Evolutionary conservation across 306 rosid genomes (phyloP).

Genomic region (Erythrophleum fordii): DNA sequence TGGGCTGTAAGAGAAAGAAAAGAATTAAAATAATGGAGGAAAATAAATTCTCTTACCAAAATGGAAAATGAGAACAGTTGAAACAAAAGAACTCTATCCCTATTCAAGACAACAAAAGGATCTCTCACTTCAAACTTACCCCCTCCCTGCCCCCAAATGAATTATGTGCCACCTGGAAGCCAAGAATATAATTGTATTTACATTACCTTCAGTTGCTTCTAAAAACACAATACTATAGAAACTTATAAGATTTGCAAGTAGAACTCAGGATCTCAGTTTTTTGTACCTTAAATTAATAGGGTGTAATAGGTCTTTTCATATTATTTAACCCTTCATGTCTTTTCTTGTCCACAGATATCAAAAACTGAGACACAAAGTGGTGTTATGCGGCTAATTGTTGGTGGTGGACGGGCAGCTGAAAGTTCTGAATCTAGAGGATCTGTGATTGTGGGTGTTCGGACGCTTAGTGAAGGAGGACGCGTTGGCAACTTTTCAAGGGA

Average conservation of each 20-base stretch:
- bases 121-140: background rate
- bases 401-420: slow-evolving; percentile 98
- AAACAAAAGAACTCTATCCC: background rate
- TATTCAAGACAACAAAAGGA: background rate
- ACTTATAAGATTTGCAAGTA: slow-evolving; percentile 26
- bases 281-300: background rate
- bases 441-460: slow-evolving; percentile 98
- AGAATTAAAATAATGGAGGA: background rate
- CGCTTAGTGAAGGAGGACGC: slow-evolving; percentile 99
- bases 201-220: slow-evolving; percentile 10
- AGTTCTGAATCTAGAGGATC: slow-evolving; percentile 81
- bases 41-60: too few relatives aligned
- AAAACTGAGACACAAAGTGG: slow-evolving; percentile 89
- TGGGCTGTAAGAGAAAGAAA: too few relatives aligned
- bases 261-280: slow-evolving; percentile 2
- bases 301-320: slow-evolving; percentile 2
- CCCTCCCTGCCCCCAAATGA: background rate
- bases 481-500: slow-evolving; percentile 97
- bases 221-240: slow-evolving; percentile 3
- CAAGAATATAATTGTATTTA: background rate
- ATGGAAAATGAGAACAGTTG: background rate
- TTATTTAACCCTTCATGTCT: slow-evolving; percentile 5
- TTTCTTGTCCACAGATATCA: slow-evolving; percentile 69
- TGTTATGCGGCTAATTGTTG: slow-evolving; percentile 97
- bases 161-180: background rate